Evolutionary conservation across 768 basidiomycete genomes (phyloP), one percentile per base, ranked within the genome.

Genomic region (Epithele typhae): DNA sequence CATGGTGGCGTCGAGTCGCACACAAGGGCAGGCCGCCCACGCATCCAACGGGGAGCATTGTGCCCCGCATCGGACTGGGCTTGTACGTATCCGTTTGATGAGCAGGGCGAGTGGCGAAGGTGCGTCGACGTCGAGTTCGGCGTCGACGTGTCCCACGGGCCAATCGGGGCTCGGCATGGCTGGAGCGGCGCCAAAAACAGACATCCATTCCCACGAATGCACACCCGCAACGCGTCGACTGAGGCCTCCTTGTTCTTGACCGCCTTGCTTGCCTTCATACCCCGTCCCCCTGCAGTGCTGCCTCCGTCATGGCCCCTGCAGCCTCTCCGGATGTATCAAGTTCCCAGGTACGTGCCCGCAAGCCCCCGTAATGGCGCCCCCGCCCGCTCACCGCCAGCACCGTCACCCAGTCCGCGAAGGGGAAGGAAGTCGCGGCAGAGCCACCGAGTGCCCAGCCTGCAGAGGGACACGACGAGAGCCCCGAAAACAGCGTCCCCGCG

Each of bases 151-250:
- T n/a, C n/a, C n/a, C n/a, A n/a, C n/a, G n/a, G n/a, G 40, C 23
- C 37, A 25, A 43, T 43, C 8, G n/a, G 40, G 37, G 15, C 37
- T 33, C 43, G 32, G 34, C 8, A 30, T 14, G 27, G 43, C n/a
- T 35, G 48, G 25, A 40, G n/a, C n/a, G 21, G 30, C 45, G 30
- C 56, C 56, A 40, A 5, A 52, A 50, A 36, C 32, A 30, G 46
- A 24, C 19, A 36, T 10, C 25, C 5, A 32, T 54, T 56, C 55
- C 40, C 58, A 56, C 58, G 51, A 49, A 53, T 50, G 50, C 57
- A 56, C 50, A 51, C 55, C 9, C 51, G 59, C 61, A 63, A 62
- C 58, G 51, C 51, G 56, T 55, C 54, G 58, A 57, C 57, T 36
- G 47, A 24, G 49, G 56, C 56, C 45, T 48, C 48, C 44, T 33